Conservation (phyloP, 257 asterid species). For the Nicotiana paniculata region DNA sequence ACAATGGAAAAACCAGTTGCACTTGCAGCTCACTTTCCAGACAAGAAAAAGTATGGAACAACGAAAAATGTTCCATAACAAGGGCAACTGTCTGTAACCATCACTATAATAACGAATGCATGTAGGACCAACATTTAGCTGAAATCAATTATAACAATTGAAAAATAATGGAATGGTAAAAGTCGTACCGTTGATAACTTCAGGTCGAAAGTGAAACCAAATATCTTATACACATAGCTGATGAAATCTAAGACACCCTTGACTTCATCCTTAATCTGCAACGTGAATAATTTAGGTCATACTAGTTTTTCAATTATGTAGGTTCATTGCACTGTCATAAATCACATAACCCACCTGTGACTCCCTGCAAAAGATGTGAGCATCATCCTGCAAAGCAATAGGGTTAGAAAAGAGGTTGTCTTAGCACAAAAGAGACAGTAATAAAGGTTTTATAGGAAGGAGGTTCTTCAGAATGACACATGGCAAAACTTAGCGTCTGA, state of each 20-base stretch:
- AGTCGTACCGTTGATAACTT: slow-evolving; percentile 85
- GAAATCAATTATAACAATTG: neutral
- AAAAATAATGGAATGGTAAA: neutral
- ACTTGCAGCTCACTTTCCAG: neutral
- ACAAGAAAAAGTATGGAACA: neutral
- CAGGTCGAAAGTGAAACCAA: slow-evolving; percentile 94
- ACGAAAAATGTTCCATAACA: neutral
- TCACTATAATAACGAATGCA: neutral
- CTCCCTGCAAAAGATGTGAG: slow-evolving; percentile 98
- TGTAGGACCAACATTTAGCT: neutral
- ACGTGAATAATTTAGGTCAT: slow-evolving; percentile 17
- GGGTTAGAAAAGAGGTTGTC: slow-evolving; percentile 17
- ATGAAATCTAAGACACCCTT: slow-evolving; percentile 82
- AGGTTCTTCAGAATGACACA: neutral
- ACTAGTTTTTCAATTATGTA: neutral
- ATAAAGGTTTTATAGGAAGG: neutral
- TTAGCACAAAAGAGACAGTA: neutral
- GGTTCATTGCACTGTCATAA: slow-evolving; percentile 3
- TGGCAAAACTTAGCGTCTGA: neutral
- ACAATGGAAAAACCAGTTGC: neutral
- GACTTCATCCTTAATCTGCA: slow-evolving; percentile 94
- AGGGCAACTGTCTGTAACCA: neutral
- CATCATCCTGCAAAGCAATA: slow-evolving; percentile 77
- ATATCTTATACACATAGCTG: slow-evolving; percentile 54
- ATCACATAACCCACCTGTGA: slow-evolving; percentile 55